A percentile compares a stretch with the other conserved stretches of the same genome.
phyloP scores from a whole-genome alignment of 1,284 basidiomycete genomes.

The Ustilago lituana region DNA sequence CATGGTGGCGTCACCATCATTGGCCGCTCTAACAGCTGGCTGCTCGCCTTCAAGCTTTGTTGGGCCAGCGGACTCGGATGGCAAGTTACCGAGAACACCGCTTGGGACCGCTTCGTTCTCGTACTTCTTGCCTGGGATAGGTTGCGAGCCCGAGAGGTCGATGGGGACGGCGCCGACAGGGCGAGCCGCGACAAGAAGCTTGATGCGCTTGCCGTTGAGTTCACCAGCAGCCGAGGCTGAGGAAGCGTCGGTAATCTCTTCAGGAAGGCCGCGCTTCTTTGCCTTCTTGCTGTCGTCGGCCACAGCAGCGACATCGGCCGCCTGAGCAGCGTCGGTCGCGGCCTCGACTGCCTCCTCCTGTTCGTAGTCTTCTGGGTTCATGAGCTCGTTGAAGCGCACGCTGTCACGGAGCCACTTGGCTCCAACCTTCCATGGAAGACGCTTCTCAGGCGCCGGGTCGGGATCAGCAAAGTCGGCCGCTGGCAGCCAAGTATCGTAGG shows the following conservation, averaged over 20 bases:
- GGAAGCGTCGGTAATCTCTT: slow-evolving; percentile 57
- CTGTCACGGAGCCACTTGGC: slow-evolving; percentile 63
- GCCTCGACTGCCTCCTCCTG: slow-evolving; percentile 52
- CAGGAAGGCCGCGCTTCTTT: slow-evolving; percentile 64
- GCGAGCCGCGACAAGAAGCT: slow-evolving; percentile 60
- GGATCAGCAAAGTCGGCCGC: slow-evolving; percentile 64
- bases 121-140: slow-evolving; percentile 65
- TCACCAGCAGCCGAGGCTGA: slow-evolving; percentile 38
- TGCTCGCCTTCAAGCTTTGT: slow-evolving; percentile 33
- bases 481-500: slow-evolving; percentile 68
- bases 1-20: slow-evolving; percentile 59
- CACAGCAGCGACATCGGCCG: slow-evolving; percentile 22
- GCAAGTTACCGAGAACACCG: slow-evolving; percentile 63
- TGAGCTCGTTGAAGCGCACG: slow-evolving; percentile 64
- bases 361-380: slow-evolving; percentile 68
- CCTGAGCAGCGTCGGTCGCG: slow-evolving; percentile 15
- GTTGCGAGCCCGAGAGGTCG: slow-evolving; percentile 61
- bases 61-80: slow-evolving; percentile 41
- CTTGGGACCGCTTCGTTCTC: slow-evolving; percentile 63
- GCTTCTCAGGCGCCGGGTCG: slow-evolving; percentile 62
- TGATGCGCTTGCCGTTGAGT: slow-evolving; percentile 60
- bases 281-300: slow-evolving; percentile 24
- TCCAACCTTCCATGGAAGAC: slow-evolving; percentile 55
- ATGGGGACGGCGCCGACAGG: slow-evolving; percentile 62
- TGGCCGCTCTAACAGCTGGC: slow-evolving; percentile 44